phyloP scores from a whole-genome alignment of 306 rosid genomes.

The Mimosa pudica region DNA sequence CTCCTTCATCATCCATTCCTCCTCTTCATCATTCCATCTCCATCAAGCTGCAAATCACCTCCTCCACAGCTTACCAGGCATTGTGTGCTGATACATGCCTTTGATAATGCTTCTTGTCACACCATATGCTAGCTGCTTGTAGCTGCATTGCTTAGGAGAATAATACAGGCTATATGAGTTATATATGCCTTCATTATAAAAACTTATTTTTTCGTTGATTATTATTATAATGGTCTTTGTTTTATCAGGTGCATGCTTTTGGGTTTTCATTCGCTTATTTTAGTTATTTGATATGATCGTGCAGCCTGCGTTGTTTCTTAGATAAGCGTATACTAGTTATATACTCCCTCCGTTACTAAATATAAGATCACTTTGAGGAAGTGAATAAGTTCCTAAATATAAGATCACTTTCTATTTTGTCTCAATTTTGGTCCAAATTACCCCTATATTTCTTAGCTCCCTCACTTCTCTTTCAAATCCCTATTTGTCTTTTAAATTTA shows the following conservation, averaged over 20 bases:
- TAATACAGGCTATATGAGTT: conserved; percentile 26
- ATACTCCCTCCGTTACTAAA: not conserved
- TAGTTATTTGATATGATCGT: conserved; percentile 34
- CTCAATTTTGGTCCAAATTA: no score
- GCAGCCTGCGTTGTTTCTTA: not conserved
- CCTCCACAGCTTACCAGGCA: not conserved
- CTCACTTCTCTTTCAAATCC: no score
- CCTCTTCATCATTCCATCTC: not conserved
- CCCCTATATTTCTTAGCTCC: no score
- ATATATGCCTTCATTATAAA: conserved; percentile 7
- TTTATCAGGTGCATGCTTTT: conserved; percentile 28
- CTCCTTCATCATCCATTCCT: not conserved
- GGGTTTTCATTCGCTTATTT: not conserved
- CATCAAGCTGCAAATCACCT: not conserved
- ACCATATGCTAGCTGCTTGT: conserved; percentile 10
- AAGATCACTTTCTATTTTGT: no score
- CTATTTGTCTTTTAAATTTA: no score
- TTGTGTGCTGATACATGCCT: conserved; percentile 9
- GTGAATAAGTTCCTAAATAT: no score
- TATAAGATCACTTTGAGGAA: no score
- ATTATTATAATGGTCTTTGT: conserved; percentile 4
- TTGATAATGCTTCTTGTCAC: conserved; percentile 10
- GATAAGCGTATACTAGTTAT: conserved; percentile 23
- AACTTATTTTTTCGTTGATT: conserved; percentile 32
- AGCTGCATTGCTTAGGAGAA: conserved; percentile 24